Evolutionary conservation across 495 filamentous ascomycete genomes (phyloP).

Genomic region (Barbatosphaeria neglecta): DNA sequence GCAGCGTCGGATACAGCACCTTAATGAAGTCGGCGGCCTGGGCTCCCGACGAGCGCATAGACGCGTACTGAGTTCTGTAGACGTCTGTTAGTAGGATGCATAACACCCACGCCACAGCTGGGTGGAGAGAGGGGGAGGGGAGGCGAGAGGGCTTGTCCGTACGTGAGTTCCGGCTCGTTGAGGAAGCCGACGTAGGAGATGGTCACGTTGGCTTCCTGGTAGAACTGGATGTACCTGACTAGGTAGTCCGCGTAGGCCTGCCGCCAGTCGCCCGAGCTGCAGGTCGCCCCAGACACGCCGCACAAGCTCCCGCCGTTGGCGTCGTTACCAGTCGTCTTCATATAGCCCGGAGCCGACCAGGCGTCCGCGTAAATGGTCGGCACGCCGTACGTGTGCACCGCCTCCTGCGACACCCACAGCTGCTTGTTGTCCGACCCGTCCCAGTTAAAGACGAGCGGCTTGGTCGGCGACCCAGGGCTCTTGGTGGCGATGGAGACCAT

Average conservation of each 20-base stretch:
- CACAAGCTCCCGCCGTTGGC: conserved; percentile 41
- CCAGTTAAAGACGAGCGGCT: conserved; percentile 27
- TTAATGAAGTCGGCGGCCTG: conserved; percentile 44
- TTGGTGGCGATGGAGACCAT: conserved; percentile 34
- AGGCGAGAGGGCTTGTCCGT: too few relatives aligned
- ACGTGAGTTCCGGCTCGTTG: conserved; percentile 35
- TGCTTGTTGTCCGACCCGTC: conserved; percentile 34
- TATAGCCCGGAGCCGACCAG: conserved; percentile 44
- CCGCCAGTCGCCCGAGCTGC: conserved; percentile 41
- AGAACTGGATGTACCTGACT: conserved; percentile 32
- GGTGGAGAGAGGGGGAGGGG: too few relatives aligned
- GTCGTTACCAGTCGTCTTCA: conserved; percentile 46
- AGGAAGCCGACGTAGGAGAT: conserved; percentile 41
- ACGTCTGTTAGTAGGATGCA: background rate
- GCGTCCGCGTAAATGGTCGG: conserved; percentile 43
- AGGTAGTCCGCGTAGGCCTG: conserved; percentile 47
- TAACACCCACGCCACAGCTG: too few relatives aligned
- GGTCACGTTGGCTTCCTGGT: conserved; percentile 31
- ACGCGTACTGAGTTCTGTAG: conserved; percentile 26
- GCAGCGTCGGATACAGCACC: conserved; percentile 32
- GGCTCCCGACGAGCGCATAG: conserved; percentile 31
- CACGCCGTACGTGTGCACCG: conserved; percentile 30
- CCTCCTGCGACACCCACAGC: conserved; percentile 38
- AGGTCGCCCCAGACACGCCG: conserved; percentile 32
- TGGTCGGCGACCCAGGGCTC: conserved; percentile 23